Evolutionary conservation across 257 asterid genomes (phyloP), one percentile per base, ranked within the genome.

Genomic region (Paulownia fortunei): DNA sequence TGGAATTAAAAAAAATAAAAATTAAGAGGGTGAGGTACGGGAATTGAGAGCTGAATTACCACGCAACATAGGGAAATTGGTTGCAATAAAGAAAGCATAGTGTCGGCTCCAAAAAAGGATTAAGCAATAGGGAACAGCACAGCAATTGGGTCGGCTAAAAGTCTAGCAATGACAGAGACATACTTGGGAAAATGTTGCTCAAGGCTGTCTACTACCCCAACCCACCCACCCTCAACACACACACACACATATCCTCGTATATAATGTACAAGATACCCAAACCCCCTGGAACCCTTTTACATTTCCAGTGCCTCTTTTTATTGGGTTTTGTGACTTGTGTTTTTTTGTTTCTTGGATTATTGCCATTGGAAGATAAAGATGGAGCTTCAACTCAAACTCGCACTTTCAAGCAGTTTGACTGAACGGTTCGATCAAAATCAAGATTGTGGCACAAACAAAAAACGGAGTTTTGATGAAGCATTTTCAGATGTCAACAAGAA

Each of bases 101-200:
- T 87, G 90, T 84, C 91, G 83, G 91, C 78, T 76, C 72, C 51
- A 16, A 76, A 78, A n/a, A 59, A 42, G 52, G 79, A 72, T 56
- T 75, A 26, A 82, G 76, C 49, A 69, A 69, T 74, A 44, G 84
- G 87, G 84, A 84, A 81, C 87, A 84, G 52, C 49, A 60, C 73
- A 34, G 77, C 86, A 76, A 56, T 78, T 85, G 88, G 88, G 92
- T 88, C 92, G 89, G 91, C 89, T 65, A 72, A 87, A 87, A 84
- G 86, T 63, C 76, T 69, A 49, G 80, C 93, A 88, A 73, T 80
- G 88, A 87, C 71, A 75, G 73, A 77, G 90, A 88, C 96, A 81
- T 69, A 30, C 84, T 78, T 62, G 37, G 73, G 73, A 75, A 86
- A 81, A 39, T 81, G 81, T 82, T 80, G 86, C 82, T 71, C 72